Base-by-base conservation (phyloP, 192 early-diverging fungal species). In the Gaertneriomyces sp. region DNA sequence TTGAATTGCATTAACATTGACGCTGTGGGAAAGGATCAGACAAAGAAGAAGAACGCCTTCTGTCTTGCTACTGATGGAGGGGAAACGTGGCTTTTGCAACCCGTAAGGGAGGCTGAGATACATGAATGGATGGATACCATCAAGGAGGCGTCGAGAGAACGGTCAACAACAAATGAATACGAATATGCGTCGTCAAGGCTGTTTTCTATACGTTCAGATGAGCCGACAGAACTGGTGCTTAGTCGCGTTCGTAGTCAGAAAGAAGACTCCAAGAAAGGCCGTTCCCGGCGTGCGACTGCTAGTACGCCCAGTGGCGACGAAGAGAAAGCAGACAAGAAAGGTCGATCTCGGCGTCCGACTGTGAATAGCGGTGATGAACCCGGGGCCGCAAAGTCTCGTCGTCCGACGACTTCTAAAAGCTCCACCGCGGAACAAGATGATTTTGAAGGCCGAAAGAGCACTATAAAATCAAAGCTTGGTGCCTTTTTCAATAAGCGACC, bases 11-110 rank as follows among this genome's bases (percentile, higher is more conserved):
- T 76, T 0, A 16, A n/a, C 12, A 52, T 78, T 4, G 76, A 80
- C 14, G 54, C 47, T 10, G 81, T 67, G 25, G 72, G 73, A 1
- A 76, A 74, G 60, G 74, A 79, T 20, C 45, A 44, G 7, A 77
- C 72, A 20, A 70, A 69, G 59, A 75, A 76, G 63, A 84, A 81
- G 65, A 59, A 69, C 45, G 72, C 74, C 2, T 73, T 78, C 44
- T 40, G 61, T 17, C 11, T 77, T 1, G 60, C 59, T 33, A 40
- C 57, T 4, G 62, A 62, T 12, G 41, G 39, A 8, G 78, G 78
- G 14, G 70, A 57, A 3, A 60, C 61, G 12, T 69, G 72, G 60
- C 11, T 77, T 7, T 39, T 83, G 8, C 44, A 61, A 33, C 75
- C 74, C 14, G 58, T 59, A 16, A 69, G 55, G 11, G 81, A 83